Evolutionary conservation across 306 rosid genomes (phyloP).

Genomic region (Astragalus membranaceus): DNA sequence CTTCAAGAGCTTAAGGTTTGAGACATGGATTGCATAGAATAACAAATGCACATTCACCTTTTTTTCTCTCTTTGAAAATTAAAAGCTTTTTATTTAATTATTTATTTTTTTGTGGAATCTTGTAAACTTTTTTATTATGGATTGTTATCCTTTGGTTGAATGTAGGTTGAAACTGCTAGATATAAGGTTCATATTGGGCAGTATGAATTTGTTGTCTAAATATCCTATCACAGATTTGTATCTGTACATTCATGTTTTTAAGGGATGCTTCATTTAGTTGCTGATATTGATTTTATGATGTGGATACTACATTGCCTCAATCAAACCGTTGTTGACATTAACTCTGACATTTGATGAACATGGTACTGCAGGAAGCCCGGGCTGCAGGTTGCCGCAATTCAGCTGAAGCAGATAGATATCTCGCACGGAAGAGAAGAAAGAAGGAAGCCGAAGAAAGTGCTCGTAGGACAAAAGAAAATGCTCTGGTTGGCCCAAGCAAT

Average conservation of each 20-base stretch:
- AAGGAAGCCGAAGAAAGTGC: constrained; percentile 63
- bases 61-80: background rate
- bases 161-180: background rate
- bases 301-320: background rate
- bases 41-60: background rate
- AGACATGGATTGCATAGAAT: constrained; percentile 12
- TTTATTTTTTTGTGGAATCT: background rate
- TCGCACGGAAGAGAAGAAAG: constrained; percentile 51
- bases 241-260: background rate
- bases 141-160: constrained; percentile 1
- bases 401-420: constrained; percentile 66
- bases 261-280: background rate
- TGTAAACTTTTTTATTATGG: background rate
- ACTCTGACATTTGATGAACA: background rate
- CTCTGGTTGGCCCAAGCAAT: constrained; percentile 56
- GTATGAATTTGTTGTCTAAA: background rate
- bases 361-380: constrained; percentile 61
- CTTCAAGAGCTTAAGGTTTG: constrained; percentile 85
- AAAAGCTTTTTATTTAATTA: background rate
- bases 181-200: background rate
- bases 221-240: background rate
- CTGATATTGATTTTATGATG: constrained; percentile 1
- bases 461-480: constrained; percentile 50
- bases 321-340: background rate
- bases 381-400: constrained; percentile 74